Evolutionary conservation across 2,329 filamentous ascomycete genomes (phyloP), one percentile per base, ranked within the genome.

Genomic region (Ceratocystis cacaofunesta): DNA sequence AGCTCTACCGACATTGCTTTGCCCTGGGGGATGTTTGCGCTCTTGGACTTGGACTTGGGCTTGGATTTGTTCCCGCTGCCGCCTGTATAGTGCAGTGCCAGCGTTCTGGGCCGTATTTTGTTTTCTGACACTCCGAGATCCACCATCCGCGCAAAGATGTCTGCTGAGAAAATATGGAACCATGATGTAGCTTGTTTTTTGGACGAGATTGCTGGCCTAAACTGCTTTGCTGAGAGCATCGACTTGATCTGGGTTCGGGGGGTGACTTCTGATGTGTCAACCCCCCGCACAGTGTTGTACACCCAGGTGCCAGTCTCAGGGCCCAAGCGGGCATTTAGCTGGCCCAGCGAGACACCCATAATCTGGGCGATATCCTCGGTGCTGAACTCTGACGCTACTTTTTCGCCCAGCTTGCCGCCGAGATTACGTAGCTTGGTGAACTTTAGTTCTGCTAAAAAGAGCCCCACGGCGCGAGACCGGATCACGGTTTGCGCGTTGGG

Each of bases 141-240:
- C 0, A 96, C 86, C 58, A 97, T 80, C 52, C 94, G 85, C 64
- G 89, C 87, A 75, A 88, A 94, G 63, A 99, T 95, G 73, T 99
- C 94, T 0, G 90, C 89, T 3, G 83, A 85, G 73, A 97, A 97
- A 65, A 99, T 96, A 10, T 87, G 82, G 48, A 99, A 78, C 94
- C 94, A 99, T 68, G 85, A 86, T 28, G 83, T 78, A 0, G 87
- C 92, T 73, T 95, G 89, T 25, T 94, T 90, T 19, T 83, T 77
- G 1, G 80, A 87, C 70, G 85, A 88, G 72, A 97, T 92, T 65
- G 82, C 85, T 0, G 94, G 94, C 30, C 89, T 82, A 72, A 99
- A 99, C 0, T 91, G 95, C 73, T 99, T 99, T 22, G 94, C 92
- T 1, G 91, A 96, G 15, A 97, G 79, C 92, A 99, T 97, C 17